A percentile compares a stretch with the other conserved stretches of the same genome.
Conservation (phyloP, 2,329 filamentous ascomycete species). For the Acrodontium crateriforme region DNA sequence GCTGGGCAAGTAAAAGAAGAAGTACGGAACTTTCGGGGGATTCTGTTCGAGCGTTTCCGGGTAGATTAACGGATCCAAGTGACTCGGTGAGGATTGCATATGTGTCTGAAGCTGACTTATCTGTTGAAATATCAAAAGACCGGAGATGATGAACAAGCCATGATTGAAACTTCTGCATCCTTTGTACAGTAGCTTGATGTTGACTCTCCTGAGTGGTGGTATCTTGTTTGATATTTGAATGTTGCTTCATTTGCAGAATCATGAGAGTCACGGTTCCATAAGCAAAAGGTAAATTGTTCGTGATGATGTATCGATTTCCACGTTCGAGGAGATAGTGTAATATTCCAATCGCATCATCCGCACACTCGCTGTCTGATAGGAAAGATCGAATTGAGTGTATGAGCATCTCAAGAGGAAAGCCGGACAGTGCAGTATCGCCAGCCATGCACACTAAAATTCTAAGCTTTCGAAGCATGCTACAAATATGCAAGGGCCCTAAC, state of each 20-base stretch:
- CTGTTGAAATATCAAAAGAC: constrained; percentile 31
- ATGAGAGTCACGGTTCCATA: constrained; percentile 69
- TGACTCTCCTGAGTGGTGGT: constrained; percentile 73
- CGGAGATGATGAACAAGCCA: constrained; percentile 65
- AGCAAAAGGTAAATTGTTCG: constrained; percentile 56
- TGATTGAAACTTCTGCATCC: constrained; percentile 58
- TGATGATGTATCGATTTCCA: constrained; percentile 49
- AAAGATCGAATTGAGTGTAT: constrained; percentile 68
- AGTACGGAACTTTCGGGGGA: constrained; percentile 70
- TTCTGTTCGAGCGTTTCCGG: constrained; percentile 54
- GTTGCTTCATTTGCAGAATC: constrained; percentile 58
- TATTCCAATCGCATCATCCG: constrained; percentile 78
- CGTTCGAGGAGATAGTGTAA: constrained; percentile 67
- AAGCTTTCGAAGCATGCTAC: constrained; percentile 74
- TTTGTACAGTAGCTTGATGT: constrained; percentile 61
- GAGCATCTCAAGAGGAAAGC: constrained; percentile 83
- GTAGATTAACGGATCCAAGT: constrained; percentile 41
- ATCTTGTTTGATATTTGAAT: constrained; percentile 6
- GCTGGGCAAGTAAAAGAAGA: constrained; percentile 65
- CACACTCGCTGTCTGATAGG: constrained; percentile 70
- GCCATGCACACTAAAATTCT: constrained; percentile 68
- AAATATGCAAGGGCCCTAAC: constrained; percentile 74
- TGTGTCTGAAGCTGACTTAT: neutral
- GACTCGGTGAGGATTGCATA: constrained; percentile 7
- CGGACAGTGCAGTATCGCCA: constrained; percentile 54